A percentile compares a stretch with the other conserved stretches of the same genome.
These are phyloP conservation scores for Mycena haematopus DNA, from an alignment of 768 basidiomycete species.

Conservation along the genomic window DNA sequence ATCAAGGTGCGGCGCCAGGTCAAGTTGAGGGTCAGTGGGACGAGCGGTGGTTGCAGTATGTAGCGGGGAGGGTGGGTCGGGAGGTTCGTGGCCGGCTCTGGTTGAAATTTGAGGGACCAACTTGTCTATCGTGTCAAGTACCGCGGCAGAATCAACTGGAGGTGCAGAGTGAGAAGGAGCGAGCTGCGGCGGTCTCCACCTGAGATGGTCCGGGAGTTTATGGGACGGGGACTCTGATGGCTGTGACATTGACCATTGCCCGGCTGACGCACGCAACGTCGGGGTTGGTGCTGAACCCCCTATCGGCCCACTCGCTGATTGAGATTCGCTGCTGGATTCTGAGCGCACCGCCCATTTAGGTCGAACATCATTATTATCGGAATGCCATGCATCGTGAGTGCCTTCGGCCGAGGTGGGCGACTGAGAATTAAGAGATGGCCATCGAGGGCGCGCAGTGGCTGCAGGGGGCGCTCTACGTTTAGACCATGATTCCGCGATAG, in stretches of 20 bases:
- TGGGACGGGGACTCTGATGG: constrained; percentile 8
- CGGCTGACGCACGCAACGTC: background rate
- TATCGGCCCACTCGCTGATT: background rate
- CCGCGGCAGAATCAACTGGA: background rate
- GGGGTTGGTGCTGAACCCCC: background rate
- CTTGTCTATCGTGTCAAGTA: constrained; percentile 5
- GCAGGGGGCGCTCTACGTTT: background rate
- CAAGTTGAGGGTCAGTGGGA: constrained; percentile 27
- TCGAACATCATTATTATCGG: background rate
- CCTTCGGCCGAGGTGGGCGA: background rate
- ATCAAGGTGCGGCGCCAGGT: constrained; percentile 29
- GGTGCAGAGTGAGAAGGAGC: background rate
- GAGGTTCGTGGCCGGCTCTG: background rate
- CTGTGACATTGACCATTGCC: constrained; percentile 5
- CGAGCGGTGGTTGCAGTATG: background rate
- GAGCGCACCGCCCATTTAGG: constrained; percentile 9
- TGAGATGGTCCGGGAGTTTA: constrained; percentile 2
- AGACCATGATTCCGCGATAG: background rate
- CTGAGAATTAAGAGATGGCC: constrained; percentile 12
- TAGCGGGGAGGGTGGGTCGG: constrained; percentile 1
- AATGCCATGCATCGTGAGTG: background rate
- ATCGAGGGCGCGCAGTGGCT: constrained; percentile 8
- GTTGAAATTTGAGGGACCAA: background rate
- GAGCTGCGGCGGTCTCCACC: constrained; percentile 3
- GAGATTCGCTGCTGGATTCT: background rate